These are phyloP conservation scores for Syzygium aqueum DNA, from an alignment of 345 rosid species.

Conservation along the genomic window DNA sequence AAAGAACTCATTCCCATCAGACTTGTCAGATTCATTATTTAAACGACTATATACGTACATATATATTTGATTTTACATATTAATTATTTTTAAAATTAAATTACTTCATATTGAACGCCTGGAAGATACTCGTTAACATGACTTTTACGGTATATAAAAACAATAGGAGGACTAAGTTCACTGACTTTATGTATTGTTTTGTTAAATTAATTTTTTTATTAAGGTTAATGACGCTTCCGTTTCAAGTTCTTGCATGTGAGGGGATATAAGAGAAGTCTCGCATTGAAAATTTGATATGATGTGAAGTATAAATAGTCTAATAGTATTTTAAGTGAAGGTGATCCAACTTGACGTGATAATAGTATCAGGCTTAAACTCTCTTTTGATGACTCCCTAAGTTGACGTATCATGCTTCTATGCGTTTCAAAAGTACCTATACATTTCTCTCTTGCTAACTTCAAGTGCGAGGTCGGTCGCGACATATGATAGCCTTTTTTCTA, in stretches of 20 bases:
- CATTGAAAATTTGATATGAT: neutral
- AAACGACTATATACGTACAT: neutral
- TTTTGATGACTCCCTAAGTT: neutral
- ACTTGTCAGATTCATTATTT: neutral
- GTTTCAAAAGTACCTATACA: neutral
- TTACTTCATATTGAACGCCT: neutral
- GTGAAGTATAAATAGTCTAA: neutral
- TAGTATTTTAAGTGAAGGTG: fast-evolving
- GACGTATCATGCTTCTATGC: neutral
- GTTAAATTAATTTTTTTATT: neutral
- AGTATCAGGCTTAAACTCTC: too few relatives aligned
- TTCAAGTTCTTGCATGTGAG: neutral
- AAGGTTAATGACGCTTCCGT: neutral
- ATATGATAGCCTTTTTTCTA: neutral
- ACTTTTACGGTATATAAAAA: neutral
- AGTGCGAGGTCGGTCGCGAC: too few relatives aligned
- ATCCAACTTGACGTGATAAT: neutral
- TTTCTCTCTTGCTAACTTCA: neutral
- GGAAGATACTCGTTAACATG: neutral
- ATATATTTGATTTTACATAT: neutral
- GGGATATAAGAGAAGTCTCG: neutral
- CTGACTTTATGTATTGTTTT: neutral
- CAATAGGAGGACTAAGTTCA: neutral
- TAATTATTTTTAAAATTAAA: neutral
- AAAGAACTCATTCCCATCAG: neutral